Conservation (phyloP, 176 grass and related monocot genomes). For the Themeda triandra region DNA sequence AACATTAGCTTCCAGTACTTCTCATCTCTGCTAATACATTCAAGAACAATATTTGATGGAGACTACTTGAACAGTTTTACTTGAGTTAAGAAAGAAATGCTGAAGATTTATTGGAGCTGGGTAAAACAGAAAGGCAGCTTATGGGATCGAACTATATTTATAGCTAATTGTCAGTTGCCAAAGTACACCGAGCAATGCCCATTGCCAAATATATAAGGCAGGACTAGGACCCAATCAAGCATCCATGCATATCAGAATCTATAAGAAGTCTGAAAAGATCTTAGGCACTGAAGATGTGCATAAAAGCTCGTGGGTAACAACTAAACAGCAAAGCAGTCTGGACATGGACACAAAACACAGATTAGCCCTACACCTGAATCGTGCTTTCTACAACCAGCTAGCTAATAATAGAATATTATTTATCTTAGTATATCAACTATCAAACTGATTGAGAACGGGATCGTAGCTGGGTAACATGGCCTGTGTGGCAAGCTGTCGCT, state of each 20-base stretch:
- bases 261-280: not conserved
- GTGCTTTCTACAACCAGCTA: not conserved
- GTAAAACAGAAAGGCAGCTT: not conserved
- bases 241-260: not conserved
- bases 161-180: not conserved
- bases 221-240: not conserved
- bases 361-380: not conserved
- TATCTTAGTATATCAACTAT: not conserved
- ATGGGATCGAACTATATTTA: not conserved
- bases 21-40: not conserved
- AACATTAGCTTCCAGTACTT: not conserved
- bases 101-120: not conserved
- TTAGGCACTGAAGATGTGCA: not conserved
- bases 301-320: not conserved
- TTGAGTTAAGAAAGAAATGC: not conserved
- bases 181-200: not conserved
- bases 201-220: not conserved
- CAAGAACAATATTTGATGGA: not conserved
- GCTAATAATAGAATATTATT: not conserved
- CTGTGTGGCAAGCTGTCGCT: not conserved
- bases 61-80: not conserved
- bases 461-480: not conserved
- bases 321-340: not conserved
- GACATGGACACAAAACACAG: not conserved
- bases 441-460: not conserved